These are phyloP conservation scores for Eucalyptus albens DNA, from an alignment of 345 rosid genomes.

Conservation along the genomic window DNA sequence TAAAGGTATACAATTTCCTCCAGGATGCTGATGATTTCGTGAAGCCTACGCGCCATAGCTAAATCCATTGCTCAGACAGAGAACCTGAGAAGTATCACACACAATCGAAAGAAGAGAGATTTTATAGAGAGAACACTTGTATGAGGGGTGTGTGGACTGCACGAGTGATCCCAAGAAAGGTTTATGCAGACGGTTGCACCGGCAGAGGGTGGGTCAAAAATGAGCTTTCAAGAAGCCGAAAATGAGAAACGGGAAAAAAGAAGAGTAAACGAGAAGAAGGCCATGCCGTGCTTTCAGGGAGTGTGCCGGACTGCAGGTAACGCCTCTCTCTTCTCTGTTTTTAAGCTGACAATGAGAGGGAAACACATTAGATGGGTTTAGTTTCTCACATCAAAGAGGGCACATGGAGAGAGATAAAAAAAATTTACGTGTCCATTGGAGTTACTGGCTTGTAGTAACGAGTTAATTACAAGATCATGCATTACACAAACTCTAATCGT, in stretches of 20 bases:
- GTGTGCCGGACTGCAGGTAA: neutral
- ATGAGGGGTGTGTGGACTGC: neutral
- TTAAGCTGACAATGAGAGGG: neutral
- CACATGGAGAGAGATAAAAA: neutral
- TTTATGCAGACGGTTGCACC: neutral
- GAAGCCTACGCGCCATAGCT: neutral
- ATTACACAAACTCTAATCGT: neutral
- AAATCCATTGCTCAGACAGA: neutral
- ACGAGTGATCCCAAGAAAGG: neutral
- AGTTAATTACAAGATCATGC: neutral
- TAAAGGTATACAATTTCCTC: neutral
- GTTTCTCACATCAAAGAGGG: neutral
- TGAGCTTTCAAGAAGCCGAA: neutral
- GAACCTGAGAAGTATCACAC: neutral
- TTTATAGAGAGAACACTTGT: neutral
- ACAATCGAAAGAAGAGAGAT: neutral
- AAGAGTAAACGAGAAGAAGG: neutral
- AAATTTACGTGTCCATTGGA: neutral
- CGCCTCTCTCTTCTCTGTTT: neutral
- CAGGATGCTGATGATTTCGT: neutral
- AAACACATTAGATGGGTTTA: neutral
- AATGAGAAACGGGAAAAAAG: neutral
- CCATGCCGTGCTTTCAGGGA: neutral
- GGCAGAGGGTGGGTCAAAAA: neutral
- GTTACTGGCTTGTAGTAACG: neutral